Conservation (phyloP, 1,284 basidiomycete species). For the Laetiporus sulphureus region DNA sequence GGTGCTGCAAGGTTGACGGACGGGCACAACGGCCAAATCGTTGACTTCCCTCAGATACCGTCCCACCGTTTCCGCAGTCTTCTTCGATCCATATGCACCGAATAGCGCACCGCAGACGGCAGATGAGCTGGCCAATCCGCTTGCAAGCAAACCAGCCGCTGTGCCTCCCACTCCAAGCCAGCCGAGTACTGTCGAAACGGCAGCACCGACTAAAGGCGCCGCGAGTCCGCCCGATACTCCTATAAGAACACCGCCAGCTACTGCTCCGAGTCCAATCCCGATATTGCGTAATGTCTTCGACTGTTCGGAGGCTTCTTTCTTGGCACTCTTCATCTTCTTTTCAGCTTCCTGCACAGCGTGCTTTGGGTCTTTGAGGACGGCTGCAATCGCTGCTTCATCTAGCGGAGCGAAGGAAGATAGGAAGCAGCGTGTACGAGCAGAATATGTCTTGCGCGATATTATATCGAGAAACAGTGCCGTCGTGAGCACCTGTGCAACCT, state of each 20-base stretch:
- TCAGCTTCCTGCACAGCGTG: conserved; percentile 39
- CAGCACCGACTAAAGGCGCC: conserved; percentile 53
- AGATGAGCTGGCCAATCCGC: conserved; percentile 47
- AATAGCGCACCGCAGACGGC: conserved; percentile 53
- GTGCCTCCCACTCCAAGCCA: conserved; percentile 50
- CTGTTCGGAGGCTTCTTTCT: conserved; percentile 34
- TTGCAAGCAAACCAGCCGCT: conserved; percentile 44
- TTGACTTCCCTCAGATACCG: conserved; percentile 46
- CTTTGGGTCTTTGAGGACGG: conserved; percentile 44
- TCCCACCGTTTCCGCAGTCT: conserved; percentile 41
- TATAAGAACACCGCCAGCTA: conserved; percentile 49
- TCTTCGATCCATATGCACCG: conserved; percentile 48
- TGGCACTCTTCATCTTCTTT: conserved; percentile 34
- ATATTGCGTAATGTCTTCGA: conserved; percentile 36
- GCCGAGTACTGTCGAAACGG: conserved; percentile 40
- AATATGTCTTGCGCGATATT: conserved; percentile 42
- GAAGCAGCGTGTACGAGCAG: conserved; percentile 47
- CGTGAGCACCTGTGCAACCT: conserved; percentile 35
- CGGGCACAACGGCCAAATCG: conserved; percentile 47
- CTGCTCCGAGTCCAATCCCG: conserved; percentile 47
- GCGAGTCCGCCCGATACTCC: conserved; percentile 53
- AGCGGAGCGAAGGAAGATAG: conserved; percentile 33
- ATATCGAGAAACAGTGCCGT: conserved; percentile 46
- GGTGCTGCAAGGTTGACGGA: conserved; percentile 36
- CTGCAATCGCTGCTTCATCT: conserved; percentile 39